Percentiles rank a stretch among this genome's conserved stretches.
Conservation (phyloP, 1,139 yeast genomes). For the Geotrichum restrictum region DNA sequence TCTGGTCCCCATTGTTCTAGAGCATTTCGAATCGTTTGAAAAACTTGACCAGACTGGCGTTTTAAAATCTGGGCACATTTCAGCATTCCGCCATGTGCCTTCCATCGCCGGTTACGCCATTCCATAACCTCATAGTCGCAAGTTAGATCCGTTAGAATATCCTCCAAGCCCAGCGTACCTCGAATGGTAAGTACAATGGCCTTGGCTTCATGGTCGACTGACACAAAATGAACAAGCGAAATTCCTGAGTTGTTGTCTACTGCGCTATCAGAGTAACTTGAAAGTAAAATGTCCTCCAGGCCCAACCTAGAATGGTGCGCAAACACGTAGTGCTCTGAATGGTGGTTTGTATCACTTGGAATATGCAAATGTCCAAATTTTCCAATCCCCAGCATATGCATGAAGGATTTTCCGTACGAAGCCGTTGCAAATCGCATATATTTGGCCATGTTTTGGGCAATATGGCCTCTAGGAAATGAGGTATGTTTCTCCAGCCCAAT, state of each 20-base stretch:
- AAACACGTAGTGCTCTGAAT: constrained; percentile 38
- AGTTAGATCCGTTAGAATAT: constrained; percentile 37
- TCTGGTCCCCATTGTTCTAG: constrained; percentile 31
- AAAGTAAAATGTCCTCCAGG: constrained; percentile 34
- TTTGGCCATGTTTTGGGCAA: constrained; percentile 34
- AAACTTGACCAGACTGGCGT: constrained; percentile 29
- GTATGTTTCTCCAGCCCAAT: constrained; percentile 12
- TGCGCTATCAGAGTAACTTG: constrained; percentile 34
- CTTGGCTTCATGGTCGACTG: constrained; percentile 36
- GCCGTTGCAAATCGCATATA: constrained; percentile 38
- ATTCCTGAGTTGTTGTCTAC: constrained; percentile 33
- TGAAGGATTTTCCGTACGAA: constrained; percentile 38
- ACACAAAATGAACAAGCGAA: constrained; percentile 37
- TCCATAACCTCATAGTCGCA: constrained; percentile 36
- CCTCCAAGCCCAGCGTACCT: constrained; percentile 39
- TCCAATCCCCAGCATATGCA: constrained; percentile 37
- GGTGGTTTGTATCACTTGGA: constrained; percentile 28
- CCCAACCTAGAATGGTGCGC: constrained; percentile 35
- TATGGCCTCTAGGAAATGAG: constrained; percentile 32
- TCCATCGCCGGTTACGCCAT: constrained; percentile 33
- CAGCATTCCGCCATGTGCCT: constrained; percentile 40
- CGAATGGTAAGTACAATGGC: constrained; percentile 38
- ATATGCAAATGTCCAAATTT: constrained; percentile 25
- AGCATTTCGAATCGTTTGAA: constrained; percentile 32
- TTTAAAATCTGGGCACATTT: constrained; percentile 34